Evolutionary conservation across 2,329 filamentous ascomycete genomes (phyloP), one percentile per base, ranked within the genome.

Genomic region (Ceratocystis lukuohia): DNA sequence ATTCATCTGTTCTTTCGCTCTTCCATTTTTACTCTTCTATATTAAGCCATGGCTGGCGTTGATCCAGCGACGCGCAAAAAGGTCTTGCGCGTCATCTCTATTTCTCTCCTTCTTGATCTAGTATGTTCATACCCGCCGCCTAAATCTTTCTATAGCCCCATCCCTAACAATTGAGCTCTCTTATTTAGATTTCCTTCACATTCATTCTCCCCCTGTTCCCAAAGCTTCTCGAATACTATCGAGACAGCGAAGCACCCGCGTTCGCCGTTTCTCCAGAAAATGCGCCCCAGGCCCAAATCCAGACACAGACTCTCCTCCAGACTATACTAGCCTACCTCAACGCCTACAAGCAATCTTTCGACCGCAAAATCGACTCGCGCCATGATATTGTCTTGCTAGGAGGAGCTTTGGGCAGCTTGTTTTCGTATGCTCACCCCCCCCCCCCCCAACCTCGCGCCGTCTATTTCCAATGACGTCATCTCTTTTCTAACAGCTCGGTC

Each of bases 151-250:
- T 41, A 8, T 7, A 28, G 17, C 28, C 22, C 22, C 4, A 12
- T 44, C 62, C 7, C 65, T 71, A 57, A 67, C 65, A 57, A 59
- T 37, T 12, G 5, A 17, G 15, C 28, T 12, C 53, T 67, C 62
- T 22, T 45, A 7, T 22, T 41, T 69, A 96, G 93, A 90, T 97
- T 72, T 96, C 93, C 66, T 99, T 99, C 76, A 99, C 94, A 37
- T 96, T 99, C 74, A 97, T 97, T 74, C 87, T 99, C 7, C 94
- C 94, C 0, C 84, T 99, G 45, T 99, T 97, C 74, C 94, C 92
- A 6, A 92, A 91, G 67, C 87, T 99, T 57, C 88, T 97, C 76
- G 88, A 95, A 72, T 97, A 96, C 82, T 99, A 97, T 79, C 89
- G 91, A 77, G 87, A 90, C 74, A 85, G 86, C 76, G 92, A 96